These are phyloP conservation scores for Saccharum officinarum DNA, from an alignment of 176 grass and related monocot genomes.

Conservation along the genomic window DNA sequence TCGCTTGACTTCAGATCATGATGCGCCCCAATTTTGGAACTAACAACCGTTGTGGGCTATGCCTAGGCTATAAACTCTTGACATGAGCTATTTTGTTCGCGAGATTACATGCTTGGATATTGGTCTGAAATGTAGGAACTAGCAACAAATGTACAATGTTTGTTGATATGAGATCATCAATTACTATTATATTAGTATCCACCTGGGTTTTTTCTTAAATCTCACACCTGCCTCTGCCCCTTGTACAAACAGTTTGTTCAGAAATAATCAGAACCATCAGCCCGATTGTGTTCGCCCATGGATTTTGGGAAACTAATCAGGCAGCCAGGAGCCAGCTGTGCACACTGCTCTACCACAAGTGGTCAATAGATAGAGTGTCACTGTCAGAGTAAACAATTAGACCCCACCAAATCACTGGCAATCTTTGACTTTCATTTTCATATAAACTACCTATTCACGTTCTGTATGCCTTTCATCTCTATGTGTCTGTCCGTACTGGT, in stretches of 20 bases:
- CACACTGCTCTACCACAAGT: neutral
- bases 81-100: neutral
- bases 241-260: neutral
- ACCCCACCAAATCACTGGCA: neutral
- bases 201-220: neutral
- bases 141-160: neutral
- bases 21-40: conserved; percentile 26
- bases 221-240: neutral
- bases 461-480: neutral
- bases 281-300: neutral
- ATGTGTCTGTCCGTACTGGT: neutral
- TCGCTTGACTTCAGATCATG: neutral
- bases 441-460: neutral
- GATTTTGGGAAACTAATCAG: neutral
- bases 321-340: neutral
- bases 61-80: neutral
- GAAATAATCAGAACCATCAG: neutral
- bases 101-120: neutral
- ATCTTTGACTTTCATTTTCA: neutral
- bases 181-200: neutral
- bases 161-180: neutral
- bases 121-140: neutral
- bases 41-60: neutral
- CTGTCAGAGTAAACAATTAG: neutral
- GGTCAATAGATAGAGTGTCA: neutral